Percentiles rank a stretch among this genome's conserved stretches.
phyloP scores from a whole-genome alignment of 768 basidiomycete species.

The Podaxis mareebaensis region DNA sequence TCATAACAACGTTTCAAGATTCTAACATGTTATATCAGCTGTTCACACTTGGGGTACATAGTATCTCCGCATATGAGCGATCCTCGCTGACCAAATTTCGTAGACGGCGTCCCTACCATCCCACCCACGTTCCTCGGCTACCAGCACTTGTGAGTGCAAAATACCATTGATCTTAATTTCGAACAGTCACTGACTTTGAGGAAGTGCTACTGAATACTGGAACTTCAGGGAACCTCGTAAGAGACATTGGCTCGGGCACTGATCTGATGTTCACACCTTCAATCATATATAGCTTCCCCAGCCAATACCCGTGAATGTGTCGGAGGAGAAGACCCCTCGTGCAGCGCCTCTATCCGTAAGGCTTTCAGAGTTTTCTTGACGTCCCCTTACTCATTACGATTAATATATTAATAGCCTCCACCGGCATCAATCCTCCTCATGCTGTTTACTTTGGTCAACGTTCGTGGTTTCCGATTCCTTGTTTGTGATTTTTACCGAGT shows the following conservation, averaged over 20 bases:
- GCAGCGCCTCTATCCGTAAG: constrained; percentile 50
- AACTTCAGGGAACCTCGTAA: constrained; percentile 41
- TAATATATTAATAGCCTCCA: constrained; percentile 35
- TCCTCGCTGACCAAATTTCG: background rate
- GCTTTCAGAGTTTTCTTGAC: background rate
- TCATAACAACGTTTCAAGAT: background rate
- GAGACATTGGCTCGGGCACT: background rate
- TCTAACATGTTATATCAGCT: constrained; percentile 16
- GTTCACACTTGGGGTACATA: constrained; percentile 43
- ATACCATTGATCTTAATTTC: background rate
- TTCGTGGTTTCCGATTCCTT: constrained; percentile 21
- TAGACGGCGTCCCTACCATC: constrained; percentile 55
- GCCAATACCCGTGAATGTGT: constrained; percentile 41
- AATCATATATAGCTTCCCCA: constrained; percentile 27
- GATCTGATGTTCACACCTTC: background rate
- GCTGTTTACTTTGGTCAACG: constrained; percentile 46
- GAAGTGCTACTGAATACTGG: constrained; percentile 41
- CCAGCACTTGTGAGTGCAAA: constrained; percentile 40
- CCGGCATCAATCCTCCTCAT: constrained; percentile 49
- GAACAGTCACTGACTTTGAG: background rate
- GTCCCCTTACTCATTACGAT: background rate
- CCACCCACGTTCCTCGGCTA: constrained; percentile 47
- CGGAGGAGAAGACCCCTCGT: constrained; percentile 46
- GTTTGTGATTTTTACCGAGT: background rate
- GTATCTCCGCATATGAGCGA: background rate